phyloP scores from a whole-genome alignment of 139 green algal species.

The Tetratostichococcus sp. region DNA sequence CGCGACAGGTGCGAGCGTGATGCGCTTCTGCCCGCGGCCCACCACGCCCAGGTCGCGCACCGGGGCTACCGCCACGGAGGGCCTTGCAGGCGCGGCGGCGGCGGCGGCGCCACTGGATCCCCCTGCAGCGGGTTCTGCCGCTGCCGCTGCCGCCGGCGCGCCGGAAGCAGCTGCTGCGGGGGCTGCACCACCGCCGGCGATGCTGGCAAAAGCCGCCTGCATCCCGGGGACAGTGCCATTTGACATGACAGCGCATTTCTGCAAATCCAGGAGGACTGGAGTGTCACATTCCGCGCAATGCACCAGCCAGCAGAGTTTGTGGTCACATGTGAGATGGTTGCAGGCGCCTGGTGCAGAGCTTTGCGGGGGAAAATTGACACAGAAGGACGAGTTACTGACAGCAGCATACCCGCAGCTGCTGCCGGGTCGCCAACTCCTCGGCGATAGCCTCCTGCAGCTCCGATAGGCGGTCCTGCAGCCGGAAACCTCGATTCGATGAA shows the following conservation, averaged over 20 bases:
- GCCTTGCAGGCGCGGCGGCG: neutral
- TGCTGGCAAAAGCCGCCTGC: conserved; percentile 21
- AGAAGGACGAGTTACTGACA: neutral
- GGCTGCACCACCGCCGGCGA: neutral
- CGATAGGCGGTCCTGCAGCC: conserved; percentile 30
- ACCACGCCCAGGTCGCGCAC: conserved; percentile 47
- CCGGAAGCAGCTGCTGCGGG: neutral
- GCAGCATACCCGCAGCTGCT: conserved; percentile 16
- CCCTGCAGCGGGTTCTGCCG: neutral
- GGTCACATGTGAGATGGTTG: too few species aligned
- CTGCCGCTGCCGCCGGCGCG: conserved; percentile 1
- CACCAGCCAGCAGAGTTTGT: too few species aligned
- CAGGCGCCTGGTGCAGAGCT: too few species aligned
- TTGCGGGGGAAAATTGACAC: too few species aligned
- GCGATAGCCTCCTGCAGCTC: conserved; percentile 28
- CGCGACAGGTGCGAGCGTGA: conserved; percentile 34
- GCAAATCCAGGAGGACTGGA: too few species aligned
- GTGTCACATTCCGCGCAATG: too few species aligned
- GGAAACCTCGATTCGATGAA: too few species aligned
- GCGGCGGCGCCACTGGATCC: neutral
- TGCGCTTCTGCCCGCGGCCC: conserved; percentile 51
- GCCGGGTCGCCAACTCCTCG: conserved; percentile 32
- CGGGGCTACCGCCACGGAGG: neutral
- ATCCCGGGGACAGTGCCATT: too few species aligned
- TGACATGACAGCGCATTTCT: too few species aligned